phyloP scores from a whole-genome alignment of 495 filamentous ascomycete species.

The Penicillium silybi region DNA sequence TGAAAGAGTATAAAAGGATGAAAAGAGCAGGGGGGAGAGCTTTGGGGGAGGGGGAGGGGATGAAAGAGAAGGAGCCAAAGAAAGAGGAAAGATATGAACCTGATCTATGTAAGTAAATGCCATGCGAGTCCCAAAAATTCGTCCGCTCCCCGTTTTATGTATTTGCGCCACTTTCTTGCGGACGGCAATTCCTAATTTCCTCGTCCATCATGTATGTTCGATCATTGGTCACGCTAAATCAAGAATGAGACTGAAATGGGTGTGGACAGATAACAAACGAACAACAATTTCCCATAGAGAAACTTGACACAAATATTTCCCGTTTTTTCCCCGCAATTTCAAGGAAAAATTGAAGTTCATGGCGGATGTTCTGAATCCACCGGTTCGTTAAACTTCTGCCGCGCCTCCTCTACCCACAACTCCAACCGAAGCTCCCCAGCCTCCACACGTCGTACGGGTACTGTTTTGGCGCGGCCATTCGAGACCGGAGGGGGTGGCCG shows the following conservation, averaged over 20 bases:
- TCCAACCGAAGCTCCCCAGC: slow-evolving; percentile 52
- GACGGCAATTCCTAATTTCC: slow-evolving; percentile 37
- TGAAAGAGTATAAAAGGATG: slow-evolving; percentile 7
- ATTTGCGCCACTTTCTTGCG: slow-evolving; percentile 42
- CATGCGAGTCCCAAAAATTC: slow-evolving; percentile 45
- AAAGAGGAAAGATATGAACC: slow-evolving; percentile 37
- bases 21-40: slow-evolving; percentile 1
- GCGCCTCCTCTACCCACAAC: slow-evolving; percentile 55
- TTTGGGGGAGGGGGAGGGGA: slow-evolving; percentile 4
- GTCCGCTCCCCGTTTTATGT: slow-evolving; percentile 45
- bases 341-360: slow-evolving; percentile 24
- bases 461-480: slow-evolving; percentile 47
- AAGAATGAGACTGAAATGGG: slow-evolving; percentile 37
- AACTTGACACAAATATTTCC: slow-evolving; percentile 13
- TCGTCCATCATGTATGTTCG: slow-evolving; percentile 48
- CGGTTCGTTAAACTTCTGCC: slow-evolving; percentile 51
- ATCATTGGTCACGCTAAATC: slow-evolving; percentile 51
- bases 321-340: neutral
- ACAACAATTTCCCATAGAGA: slow-evolving; percentile 22
- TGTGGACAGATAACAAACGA: slow-evolving; percentile 27
- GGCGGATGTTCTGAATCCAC: slow-evolving; percentile 41
- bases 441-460: slow-evolving; percentile 52
- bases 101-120: slow-evolving; percentile 45
- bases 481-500: slow-evolving; percentile 37
- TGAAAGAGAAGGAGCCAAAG: slow-evolving; percentile 11